Conservation (phyloP, 116 monocot genomes). For the Iris pallida region DNA sequence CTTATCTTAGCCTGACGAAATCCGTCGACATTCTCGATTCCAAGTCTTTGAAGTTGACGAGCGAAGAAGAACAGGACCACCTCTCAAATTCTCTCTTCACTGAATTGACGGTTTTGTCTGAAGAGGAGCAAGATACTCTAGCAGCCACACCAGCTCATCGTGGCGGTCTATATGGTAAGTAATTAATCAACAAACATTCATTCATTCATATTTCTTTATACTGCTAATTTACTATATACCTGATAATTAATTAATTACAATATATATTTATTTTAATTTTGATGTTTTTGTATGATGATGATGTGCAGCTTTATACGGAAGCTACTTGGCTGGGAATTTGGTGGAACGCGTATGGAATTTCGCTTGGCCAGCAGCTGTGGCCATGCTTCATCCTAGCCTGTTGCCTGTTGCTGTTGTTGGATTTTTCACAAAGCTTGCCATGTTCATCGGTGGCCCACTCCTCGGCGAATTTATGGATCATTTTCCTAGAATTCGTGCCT, state of each 20-base stretch:
- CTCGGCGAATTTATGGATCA: slow-evolving; percentile 63
- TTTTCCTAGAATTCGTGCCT: slow-evolving; percentile 65
- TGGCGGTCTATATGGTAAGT: slow-evolving; percentile 62
- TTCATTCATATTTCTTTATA: neutral
- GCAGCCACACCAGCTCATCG: slow-evolving; percentile 76
- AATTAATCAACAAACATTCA: neutral
- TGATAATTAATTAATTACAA: too few species aligned
- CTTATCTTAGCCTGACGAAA: too few species aligned
- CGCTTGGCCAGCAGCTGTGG: too few species aligned
- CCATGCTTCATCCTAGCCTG: too few species aligned
- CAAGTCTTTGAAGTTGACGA: too few species aligned
- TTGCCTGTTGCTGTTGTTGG: slow-evolving; percentile 28
- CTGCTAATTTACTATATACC: too few species aligned
- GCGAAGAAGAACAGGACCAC: too few species aligned
- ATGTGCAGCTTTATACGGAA: slow-evolving; percentile 34
- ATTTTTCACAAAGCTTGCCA: slow-evolving; percentile 72
- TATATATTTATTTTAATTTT: neutral
- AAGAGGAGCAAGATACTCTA: slow-evolving; percentile 46
- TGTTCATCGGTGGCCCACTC: slow-evolving; percentile 54
- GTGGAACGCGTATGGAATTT: too few species aligned
- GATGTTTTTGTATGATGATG: neutral
- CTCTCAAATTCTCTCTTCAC: too few species aligned
- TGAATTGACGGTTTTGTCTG: neutral
- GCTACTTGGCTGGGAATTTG: too few species aligned
- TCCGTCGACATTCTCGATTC: too few species aligned